Percentiles rank a stretch among this genome's conserved stretches.
phyloP scores from a whole-genome alignment of 2,329 filamentous ascomycete genomes.

The Calonectria hongkongensis region DNA sequence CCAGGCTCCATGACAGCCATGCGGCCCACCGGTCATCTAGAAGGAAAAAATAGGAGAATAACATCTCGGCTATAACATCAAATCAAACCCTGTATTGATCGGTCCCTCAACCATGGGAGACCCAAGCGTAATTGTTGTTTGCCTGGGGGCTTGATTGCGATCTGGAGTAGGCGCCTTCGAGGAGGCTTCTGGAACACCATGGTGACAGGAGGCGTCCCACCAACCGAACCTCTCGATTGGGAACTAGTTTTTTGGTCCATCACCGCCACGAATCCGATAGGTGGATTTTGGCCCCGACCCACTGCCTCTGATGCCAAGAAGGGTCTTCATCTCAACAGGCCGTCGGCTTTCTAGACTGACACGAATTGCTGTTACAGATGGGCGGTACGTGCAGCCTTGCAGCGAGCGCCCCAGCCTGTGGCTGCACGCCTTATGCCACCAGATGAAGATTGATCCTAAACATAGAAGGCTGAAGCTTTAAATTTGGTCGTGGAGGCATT shows the following conservation, averaged over 20 bases:
- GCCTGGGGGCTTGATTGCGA: slow-evolving; percentile 38
- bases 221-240: slow-evolving; percentile 43
- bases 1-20: neutral
- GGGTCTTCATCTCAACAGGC: slow-evolving; percentile 51
- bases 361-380: slow-evolving; percentile 39
- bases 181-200: slow-evolving; percentile 53
- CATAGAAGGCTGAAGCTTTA: slow-evolving; percentile 22
- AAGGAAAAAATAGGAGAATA: neutral
- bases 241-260: slow-evolving; percentile 33
- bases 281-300: slow-evolving; percentile 49
- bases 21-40: neutral
- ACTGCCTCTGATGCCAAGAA: slow-evolving; percentile 50
- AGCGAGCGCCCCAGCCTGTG: slow-evolving; percentile 20
- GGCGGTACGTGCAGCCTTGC: slow-evolving; percentile 31
- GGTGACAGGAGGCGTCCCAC: slow-evolving; percentile 41
- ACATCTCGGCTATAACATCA: slow-evolving; percentile 18
- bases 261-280: slow-evolving; percentile 51
- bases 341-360: slow-evolving; percentile 32
- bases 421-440: neutral
- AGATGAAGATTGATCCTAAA: slow-evolving; percentile 26
- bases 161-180: slow-evolving; percentile 48
- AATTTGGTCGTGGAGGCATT: slow-evolving; percentile 11
- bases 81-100: slow-evolving; percentile 27
- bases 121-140: slow-evolving; percentile 27
- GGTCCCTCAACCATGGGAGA: slow-evolving; percentile 8